Conservation (phyloP, 768 basidiomycete species). For the Suillus plorans region DNA sequence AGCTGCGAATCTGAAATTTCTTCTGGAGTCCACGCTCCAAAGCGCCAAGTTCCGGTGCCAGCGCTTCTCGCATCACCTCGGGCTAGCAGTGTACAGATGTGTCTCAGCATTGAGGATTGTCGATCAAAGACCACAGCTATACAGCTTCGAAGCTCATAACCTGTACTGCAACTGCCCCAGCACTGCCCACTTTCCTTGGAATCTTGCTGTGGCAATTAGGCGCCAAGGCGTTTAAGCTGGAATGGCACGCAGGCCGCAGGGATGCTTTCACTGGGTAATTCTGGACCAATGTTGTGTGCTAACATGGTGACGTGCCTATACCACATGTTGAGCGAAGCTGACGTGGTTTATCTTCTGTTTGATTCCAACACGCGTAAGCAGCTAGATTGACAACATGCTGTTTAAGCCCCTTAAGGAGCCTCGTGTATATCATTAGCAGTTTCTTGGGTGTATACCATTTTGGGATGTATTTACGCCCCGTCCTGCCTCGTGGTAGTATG, state of each 20-base stretch:
- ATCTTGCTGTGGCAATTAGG: background rate
- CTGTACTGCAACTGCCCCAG: background rate
- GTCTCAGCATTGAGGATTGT: background rate
- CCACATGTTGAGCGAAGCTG: background rate
- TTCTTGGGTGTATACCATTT: background rate
- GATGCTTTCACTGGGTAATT: background rate
- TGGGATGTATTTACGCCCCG: background rate
- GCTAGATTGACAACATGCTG: background rate
- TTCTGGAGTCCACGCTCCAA: background rate
- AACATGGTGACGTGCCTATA: background rate
- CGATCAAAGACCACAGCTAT: background rate
- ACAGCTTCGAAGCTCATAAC: background rate
- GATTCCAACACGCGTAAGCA: constrained; percentile 5
- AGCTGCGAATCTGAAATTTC: background rate
- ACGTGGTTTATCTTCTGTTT: background rate
- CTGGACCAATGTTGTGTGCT: background rate
- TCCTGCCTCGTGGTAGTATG: constrained; percentile 1
- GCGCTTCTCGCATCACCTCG: background rate
- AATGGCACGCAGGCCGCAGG: background rate
- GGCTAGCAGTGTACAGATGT: background rate
- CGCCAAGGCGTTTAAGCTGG: background rate
- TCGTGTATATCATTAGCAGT: background rate
- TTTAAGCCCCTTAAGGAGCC: background rate
- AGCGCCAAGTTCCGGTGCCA: background rate
- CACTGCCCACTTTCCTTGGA: background rate